Base-by-base conservation (phyloP, 2,329 filamentous ascomycete genomes). In the Phoma sp. region DNA sequence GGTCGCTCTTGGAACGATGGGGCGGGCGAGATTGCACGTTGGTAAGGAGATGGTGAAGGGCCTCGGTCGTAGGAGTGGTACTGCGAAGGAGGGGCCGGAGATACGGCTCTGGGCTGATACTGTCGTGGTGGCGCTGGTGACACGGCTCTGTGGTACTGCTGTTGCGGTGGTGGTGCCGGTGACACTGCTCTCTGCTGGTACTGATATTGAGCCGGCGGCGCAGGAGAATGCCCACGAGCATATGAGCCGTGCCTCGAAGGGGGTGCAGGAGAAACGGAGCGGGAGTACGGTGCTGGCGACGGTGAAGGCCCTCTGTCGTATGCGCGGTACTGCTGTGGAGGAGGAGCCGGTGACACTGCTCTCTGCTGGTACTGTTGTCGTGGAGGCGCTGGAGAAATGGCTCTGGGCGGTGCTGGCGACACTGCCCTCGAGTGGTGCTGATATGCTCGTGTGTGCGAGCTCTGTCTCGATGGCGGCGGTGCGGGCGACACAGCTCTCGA, bases 1-100 rank as follows among this genome's bases (percentile, higher is more conserved):
- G 65, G 49, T 20, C 53, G 59, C 17, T 66, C 61, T 15, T 69
- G 61, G 23, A 60, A 62, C 2, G 65, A 68, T 14, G 68, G 69
- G 11, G 64, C 65, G 7, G 65, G 68, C n/a, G 67, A 71, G 3
- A 62, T 64, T 7, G 68, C 73, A 48, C 75, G 68, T 11, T 73
- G 71, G 32, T 68, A 51, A 4, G 69, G 69, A 15, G 46, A 30
- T 7, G 67, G 69, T 11, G 69, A 73, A 7, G 61, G 56, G 7
- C 62, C 67, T 23, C 69, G 59, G 21, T 65, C 60, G 25, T 67
- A 57, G 4, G 59, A 34, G 14, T 67, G 61, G 43, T 65, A 62
- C 9, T 68, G 63, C 38, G 43, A 47, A 7, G 52, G 72, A 65
- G 55, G 73, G 21, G 67, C 67, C 28, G 71, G 71, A 23, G 71